These are phyloP conservation scores for Fragaria vesca DNA, from an alignment of 306 rosid species.

Conservation along the genomic window DNA sequence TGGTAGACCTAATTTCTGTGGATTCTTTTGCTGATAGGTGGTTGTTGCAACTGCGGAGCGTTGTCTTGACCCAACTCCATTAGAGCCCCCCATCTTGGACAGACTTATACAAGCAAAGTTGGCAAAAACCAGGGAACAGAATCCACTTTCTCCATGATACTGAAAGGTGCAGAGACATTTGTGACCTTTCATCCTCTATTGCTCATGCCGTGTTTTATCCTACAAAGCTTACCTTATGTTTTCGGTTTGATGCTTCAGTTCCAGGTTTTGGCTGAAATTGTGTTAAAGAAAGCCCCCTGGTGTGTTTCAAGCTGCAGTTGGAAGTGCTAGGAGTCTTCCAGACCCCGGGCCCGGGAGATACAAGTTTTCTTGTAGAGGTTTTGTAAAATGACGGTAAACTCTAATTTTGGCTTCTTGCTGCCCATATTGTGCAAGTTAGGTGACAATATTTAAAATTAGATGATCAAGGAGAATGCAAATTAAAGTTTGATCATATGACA, in stretches of 20 bases:
- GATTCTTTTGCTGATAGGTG: slow-evolving; percentile 49
- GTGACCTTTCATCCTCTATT: neutral
- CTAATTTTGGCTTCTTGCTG: neutral
- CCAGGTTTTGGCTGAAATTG: neutral
- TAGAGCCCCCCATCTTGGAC: slow-evolving; percentile 87
- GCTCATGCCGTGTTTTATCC: neutral
- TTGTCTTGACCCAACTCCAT: slow-evolving; percentile 81
- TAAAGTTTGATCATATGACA: too few species aligned
- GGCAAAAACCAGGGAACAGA: slow-evolving; percentile 57
- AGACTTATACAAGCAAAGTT: slow-evolving; percentile 78
- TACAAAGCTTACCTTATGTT: neutral
- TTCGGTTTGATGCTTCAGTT: neutral
- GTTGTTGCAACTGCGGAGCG: slow-evolving; percentile 89
- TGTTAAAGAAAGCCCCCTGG: neutral
- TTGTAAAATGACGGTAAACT: neutral
- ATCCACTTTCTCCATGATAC: slow-evolving; percentile 38
- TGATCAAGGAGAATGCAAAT: too few species aligned
- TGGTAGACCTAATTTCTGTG: neutral
- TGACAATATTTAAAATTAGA: neutral
- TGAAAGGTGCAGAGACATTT: slow-evolving; percentile 14
- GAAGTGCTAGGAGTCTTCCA: neutral
- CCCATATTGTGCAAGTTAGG: neutral
- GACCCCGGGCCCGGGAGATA: neutral
- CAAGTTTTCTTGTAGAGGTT: neutral
- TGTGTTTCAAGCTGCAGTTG: neutral